Base-by-base conservation (phyloP, 805 yeast species). In the Barnettozyma populi region DNA sequence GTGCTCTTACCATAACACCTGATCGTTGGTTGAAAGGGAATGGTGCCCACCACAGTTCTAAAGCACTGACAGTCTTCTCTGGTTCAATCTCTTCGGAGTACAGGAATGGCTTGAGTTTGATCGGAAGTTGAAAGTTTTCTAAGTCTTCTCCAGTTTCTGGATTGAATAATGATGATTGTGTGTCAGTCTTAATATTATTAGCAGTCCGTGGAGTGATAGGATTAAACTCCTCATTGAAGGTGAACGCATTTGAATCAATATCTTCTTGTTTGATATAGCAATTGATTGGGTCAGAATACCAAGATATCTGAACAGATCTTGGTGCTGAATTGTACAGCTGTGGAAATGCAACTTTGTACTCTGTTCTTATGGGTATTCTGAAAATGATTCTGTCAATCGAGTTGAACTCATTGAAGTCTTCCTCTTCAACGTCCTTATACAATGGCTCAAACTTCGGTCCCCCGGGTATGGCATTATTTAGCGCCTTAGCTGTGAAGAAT, bases 391-490 rank as follows among this genome's bases (percentile, higher is more conserved):
- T 71, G 60, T 90, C 97, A 36, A 92, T 76, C 8, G 96, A 79
- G 58, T 90, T 90, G 68, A 94, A 90, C 63, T 92, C 98, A 46
- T 86, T 88, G 64, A 76, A 86, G 61, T 90, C 97, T 41, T 80
- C 86, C 21, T 77, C 78, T 55, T 81, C 81, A 35, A 72, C 69
- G 45, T 84, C 86, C 51, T 82, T 80, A 66, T 74, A 80, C 14
- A 90, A 66, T 0, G 96, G 96, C 67, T 90, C 98, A 65, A 90
- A 94, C 61, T 85, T 87, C 11, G 99, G 98, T 0, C 99, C 99
- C 11, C 96, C 96, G 0, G 97, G 97, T 31, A 94, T 72, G 1
- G 95, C 84, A 40, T 83, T 75, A 59, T 90, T 89, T 44, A 94
- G 72, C 8, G 95, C 92, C 61, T 94, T 94, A 0, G 98, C 95